A percentile compares a stretch with the other conserved stretches of the same genome.
phyloP scores from a whole-genome alignment of 176 grass and related monocot genomes.

The Sorghum bicolor region Sorghum_bicolor_NCBIv3 NC_012877.2:39688501-39689000 shows the following conservation, averaged over 20 bases:
- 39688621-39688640: constrained; percentile 55
- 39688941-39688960: constrained; percentile 12
- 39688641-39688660: constrained; percentile 90
- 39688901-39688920: constrained; percentile 56
- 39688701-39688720: constrained; percentile 91
- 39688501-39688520: not conserved
- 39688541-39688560: not conserved
- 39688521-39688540: not conserved
- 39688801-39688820: constrained; percentile 46
- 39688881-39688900: constrained; percentile 68
- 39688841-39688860: constrained; percentile 54
- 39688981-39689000: not conserved
- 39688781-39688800: constrained; percentile 39
- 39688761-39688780: constrained; percentile 50
- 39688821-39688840: constrained; percentile 51
- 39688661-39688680: constrained; percentile 93
- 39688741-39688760: constrained; percentile 39
- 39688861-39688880: constrained; percentile 55
- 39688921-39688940: constrained; percentile 87
- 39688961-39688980: not conserved
- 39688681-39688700: constrained; percentile 79
- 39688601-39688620: constrained; percentile 14
- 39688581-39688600: not conserved
- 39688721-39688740: constrained; percentile 38
- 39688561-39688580: not conserved